These are phyloP conservation scores for Termitomyces sp. DNA, from an alignment of 768 basidiomycete genomes.

Conservation along the genomic window DNA sequence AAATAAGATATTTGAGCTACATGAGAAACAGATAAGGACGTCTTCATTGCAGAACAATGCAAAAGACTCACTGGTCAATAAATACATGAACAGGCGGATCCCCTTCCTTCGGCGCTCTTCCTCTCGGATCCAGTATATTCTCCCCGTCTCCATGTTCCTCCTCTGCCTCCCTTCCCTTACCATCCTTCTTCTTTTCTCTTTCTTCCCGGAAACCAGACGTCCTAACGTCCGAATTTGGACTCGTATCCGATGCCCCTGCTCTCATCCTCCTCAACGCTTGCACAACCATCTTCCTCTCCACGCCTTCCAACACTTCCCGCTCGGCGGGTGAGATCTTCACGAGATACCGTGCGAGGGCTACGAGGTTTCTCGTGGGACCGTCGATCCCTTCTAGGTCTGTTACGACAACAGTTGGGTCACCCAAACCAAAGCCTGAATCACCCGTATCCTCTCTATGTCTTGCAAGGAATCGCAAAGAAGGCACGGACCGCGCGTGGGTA, in stretches of 20 bases:
- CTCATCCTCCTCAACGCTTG: background rate
- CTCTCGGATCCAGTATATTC: slow-evolving; percentile 30
- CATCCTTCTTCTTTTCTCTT: background rate
- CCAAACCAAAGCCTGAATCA: background rate
- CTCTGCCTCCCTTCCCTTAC: background rate
- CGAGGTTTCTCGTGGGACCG: background rate
- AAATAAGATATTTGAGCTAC: slow-evolving; percentile 83
- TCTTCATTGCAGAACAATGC: background rate
- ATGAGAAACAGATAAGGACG: background rate
- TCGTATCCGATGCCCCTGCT: background rate
- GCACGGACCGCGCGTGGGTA: slow-evolving; percentile 1
- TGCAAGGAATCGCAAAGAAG: background rate
- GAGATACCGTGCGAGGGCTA: slow-evolving; percentile 7
- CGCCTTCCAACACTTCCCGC: slow-evolving; percentile 2
- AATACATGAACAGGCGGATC: slow-evolving; percentile 41
- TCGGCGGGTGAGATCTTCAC: slow-evolving; percentile 8
- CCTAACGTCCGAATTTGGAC: background rate
- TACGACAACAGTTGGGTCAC: background rate
- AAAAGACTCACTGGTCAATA: slow-evolving; percentile 51
- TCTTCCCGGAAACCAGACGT: background rate
- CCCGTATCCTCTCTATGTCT: background rate
- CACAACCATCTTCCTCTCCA: slow-evolving; percentile 11
- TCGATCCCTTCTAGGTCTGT: background rate
- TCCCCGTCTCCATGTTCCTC: slow-evolving; percentile 10
- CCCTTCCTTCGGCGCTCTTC: slow-evolving; percentile 23